These are phyloP conservation scores for Botrytis squamosa DNA, from an alignment of 2,329 filamentous ascomycete species.

Conservation along the genomic window DNA sequence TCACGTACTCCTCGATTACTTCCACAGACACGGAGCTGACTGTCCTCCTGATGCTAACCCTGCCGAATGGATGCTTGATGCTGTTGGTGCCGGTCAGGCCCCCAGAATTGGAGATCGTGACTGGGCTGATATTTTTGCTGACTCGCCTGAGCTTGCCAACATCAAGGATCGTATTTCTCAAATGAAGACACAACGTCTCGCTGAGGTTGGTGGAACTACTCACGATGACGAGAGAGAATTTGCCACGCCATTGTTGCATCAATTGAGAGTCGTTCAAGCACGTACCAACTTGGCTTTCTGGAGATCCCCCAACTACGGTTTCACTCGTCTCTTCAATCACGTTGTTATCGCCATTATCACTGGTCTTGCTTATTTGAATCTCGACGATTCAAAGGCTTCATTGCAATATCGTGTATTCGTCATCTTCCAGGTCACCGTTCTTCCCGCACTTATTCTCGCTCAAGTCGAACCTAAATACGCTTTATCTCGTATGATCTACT, in stretches of 20 bases:
- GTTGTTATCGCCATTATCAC: conserved; percentile 74
- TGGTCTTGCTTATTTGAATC: conserved; percentile 74
- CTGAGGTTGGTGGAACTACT: conserved; percentile 43
- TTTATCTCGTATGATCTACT: conserved; percentile 76
- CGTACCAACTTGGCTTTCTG: conserved; percentile 79
- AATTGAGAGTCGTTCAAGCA: conserved; percentile 71
- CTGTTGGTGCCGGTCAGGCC: conserved; percentile 62
- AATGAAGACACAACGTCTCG: conserved; percentile 53
- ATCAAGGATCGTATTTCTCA: conserved; percentile 55
- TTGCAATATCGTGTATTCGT: conserved; percentile 86
- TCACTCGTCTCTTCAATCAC: conserved; percentile 84
- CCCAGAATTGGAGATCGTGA: conserved; percentile 61
- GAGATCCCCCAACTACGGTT: conserved; percentile 85
- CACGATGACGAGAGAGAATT: conserved; percentile 65
- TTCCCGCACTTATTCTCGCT: conserved; percentile 78
- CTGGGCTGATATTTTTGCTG: conserved; percentile 62
- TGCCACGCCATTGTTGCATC: conserved; percentile 75
- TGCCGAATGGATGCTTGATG: conserved; percentile 61
- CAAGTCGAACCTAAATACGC: conserved; percentile 86
- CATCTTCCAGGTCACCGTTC: conserved; percentile 84
- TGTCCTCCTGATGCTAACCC: conserved; percentile 54
- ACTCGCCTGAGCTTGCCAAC: conserved; percentile 55
- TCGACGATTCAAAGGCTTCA: conserved; percentile 71
- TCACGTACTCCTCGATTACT: conserved; percentile 51
- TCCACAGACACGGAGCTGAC: conserved; percentile 47